phyloP scores from a whole-genome alignment of 1,139 yeast genomes.

The Kodamaea suecica region DNA sequence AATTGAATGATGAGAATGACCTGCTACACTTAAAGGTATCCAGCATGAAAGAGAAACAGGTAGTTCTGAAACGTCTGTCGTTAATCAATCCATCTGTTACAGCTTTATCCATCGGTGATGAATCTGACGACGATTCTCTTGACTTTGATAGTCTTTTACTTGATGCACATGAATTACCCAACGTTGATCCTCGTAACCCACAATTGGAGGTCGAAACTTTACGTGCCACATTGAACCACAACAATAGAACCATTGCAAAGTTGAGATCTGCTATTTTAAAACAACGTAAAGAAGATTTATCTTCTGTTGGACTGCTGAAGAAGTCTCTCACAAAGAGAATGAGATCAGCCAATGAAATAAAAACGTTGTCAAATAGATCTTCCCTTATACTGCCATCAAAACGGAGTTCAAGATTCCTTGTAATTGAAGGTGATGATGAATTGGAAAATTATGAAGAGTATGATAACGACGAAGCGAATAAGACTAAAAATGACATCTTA shows the following conservation, averaged over 20 bases:
- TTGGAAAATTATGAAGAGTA: slow-evolving; percentile 10
- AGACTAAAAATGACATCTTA: slow-evolving; percentile 5
- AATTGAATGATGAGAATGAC: slow-evolving; percentile 65
- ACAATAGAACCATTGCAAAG: slow-evolving; percentile 58
- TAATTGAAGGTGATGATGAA: slow-evolving; percentile 26
- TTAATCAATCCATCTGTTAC: slow-evolving; percentile 9
- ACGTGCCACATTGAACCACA: slow-evolving; percentile 61
- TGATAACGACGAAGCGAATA: slow-evolving; percentile 1
- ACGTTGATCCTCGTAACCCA: slow-evolving; percentile 45
- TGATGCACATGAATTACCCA: slow-evolving; percentile 30
- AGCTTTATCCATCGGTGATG: slow-evolving; percentile 16
- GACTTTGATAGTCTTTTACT: slow-evolving; percentile 37
- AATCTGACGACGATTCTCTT: slow-evolving; percentile 27
- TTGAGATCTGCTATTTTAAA: slow-evolving; percentile 50
- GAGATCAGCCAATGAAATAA: slow-evolving; percentile 16
- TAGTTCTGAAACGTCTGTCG: slow-evolving; percentile 7
- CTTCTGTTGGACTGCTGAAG: slow-evolving; percentile 9
- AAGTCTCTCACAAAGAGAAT: slow-evolving; percentile 18
- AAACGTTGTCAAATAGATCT: slow-evolving; percentile 21
- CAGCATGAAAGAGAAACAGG: slow-evolving; percentile 14
- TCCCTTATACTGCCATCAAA: slow-evolving; percentile 35
- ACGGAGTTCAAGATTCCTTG: slow-evolving; percentile 32
- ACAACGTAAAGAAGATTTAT: slow-evolving; percentile 28
- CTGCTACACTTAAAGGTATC: slow-evolving; percentile 43
- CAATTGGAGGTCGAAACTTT: slow-evolving; percentile 67